Evolutionary conservation across 768 basidiomycete genomes (phyloP).

Genomic region (Antrodiella citrinella): DNA sequence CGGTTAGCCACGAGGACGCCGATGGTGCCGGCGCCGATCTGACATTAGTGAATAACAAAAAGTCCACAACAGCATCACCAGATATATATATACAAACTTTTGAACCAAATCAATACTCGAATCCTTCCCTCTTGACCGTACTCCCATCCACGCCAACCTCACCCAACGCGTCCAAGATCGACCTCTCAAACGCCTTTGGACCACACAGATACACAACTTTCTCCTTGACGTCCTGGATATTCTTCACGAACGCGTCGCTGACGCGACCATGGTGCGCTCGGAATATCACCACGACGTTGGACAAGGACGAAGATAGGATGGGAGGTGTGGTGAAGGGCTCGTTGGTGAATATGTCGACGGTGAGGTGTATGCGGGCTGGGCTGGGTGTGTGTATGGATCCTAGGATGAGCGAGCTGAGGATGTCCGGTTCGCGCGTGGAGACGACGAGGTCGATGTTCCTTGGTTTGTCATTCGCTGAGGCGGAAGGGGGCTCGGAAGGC

Average conservation of each 20-base stretch:
- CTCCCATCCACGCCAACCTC: constrained; percentile 27
- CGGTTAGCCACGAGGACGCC: no score
- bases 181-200: constrained; percentile 36
- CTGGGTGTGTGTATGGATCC: constrained; percentile 16
- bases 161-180: constrained; percentile 26
- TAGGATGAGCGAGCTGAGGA: constrained; percentile 36
- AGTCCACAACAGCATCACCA: no score
- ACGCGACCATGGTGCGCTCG: constrained; percentile 17
- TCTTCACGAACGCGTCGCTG: constrained; percentile 2
- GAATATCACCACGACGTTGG: constrained; percentile 4
- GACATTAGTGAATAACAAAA: no score
- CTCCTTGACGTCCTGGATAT: constrained; percentile 13
- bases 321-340: constrained; percentile 1
- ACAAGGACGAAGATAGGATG: constrained; percentile 5
- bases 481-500: neutral
- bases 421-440: constrained; percentile 46
- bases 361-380: constrained; percentile 18
- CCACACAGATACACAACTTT: constrained; percentile 43
- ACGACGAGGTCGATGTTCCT: constrained; percentile 37
- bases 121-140: constrained; percentile 32
- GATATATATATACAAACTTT: no score
- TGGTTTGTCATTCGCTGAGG: constrained; percentile 5
- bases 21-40: no score
- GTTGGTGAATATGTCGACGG: constrained; percentile 35
- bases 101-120: constrained; percentile 38